A percentile compares a stretch with the other conserved stretches of the same genome.
Conservation (phyloP, 2,329 filamentous ascomycete genomes). For the Trichoderma harzianum region DNA sequence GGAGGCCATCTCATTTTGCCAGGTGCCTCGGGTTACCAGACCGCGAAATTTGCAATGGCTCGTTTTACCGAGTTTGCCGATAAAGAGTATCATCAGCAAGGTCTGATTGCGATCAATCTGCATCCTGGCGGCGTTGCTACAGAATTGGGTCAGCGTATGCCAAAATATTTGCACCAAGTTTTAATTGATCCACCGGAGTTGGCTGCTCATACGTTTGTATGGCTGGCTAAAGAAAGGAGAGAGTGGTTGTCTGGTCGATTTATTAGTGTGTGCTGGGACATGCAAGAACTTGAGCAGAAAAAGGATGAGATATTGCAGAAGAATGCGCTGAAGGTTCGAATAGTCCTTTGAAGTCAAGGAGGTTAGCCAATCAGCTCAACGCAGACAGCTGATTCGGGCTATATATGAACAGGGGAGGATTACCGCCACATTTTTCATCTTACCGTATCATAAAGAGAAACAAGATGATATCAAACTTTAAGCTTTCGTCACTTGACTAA, state of each 20-base stretch:
- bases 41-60: conserved; percentile 47
- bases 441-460: background rate
- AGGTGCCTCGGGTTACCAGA: conserved; percentile 38
- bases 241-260: conserved; percentile 37
- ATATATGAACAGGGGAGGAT: background rate
- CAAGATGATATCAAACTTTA: background rate
- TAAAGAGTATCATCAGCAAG: conserved; percentile 43
- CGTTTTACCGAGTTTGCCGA: conserved; percentile 48
- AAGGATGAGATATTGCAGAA: conserved; percentile 30
- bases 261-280: conserved; percentile 29
- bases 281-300: conserved; percentile 31
- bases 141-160: conserved; percentile 27
- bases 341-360: background rate
- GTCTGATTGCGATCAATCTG: conserved; percentile 38
- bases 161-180: background rate
- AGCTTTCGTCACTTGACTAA: background rate
- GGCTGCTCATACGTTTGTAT: conserved; percentile 27
- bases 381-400: background rate
- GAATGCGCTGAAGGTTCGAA: conserved; percentile 28
- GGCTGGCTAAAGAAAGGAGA: conserved; percentile 28
- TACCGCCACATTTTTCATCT: background rate
- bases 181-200: background rate
- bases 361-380: background rate
- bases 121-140: conserved; percentile 41
- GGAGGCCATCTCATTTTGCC: background rate